Percentiles rank a stretch among this genome's conserved stretches.
These are phyloP conservation scores for Mycena amicta DNA, from an alignment of 768 basidiomycete species.

Conservation along the genomic window DNA sequence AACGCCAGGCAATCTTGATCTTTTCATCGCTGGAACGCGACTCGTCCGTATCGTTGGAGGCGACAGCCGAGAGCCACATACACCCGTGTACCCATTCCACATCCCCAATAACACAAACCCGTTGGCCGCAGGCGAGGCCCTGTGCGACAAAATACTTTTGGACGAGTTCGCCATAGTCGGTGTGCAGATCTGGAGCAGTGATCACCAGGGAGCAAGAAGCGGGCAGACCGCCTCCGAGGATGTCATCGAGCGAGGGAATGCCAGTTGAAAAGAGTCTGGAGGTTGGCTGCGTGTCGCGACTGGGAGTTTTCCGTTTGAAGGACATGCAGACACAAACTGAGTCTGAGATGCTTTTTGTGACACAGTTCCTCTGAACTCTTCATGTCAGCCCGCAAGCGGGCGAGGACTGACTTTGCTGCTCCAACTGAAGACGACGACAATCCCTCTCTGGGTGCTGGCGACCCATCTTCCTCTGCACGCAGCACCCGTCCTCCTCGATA, in stretches of 20 bases:
- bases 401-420: constrained; percentile 41
- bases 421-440: constrained; percentile 45
- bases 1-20: constrained; percentile 97
- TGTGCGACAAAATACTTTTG: constrained; percentile 90
- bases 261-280: constrained; percentile 62
- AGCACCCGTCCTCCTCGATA: constrained; percentile 46
- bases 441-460: constrained; percentile 30
- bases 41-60: constrained; percentile 39
- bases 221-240: constrained; percentile 90
- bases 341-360: not conserved
- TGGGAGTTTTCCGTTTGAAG: constrained; percentile 17
- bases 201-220: constrained; percentile 73
- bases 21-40: constrained; percentile 50
- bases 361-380: not conserved
- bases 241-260: constrained; percentile 90
- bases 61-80: constrained; percentile 71
- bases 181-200: constrained; percentile 84
- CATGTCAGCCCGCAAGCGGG: constrained; percentile 31
- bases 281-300: not conserved
- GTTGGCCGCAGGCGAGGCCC: constrained; percentile 75
- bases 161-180: constrained; percentile 82
- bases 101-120: constrained; percentile 65
- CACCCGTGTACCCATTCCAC: constrained; percentile 63
- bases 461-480: constrained; percentile 53
- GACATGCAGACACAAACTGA: constrained; percentile 10